Conservation (phyloP, 352 stramenopile species). For the Phytophthora melonis region DNA sequence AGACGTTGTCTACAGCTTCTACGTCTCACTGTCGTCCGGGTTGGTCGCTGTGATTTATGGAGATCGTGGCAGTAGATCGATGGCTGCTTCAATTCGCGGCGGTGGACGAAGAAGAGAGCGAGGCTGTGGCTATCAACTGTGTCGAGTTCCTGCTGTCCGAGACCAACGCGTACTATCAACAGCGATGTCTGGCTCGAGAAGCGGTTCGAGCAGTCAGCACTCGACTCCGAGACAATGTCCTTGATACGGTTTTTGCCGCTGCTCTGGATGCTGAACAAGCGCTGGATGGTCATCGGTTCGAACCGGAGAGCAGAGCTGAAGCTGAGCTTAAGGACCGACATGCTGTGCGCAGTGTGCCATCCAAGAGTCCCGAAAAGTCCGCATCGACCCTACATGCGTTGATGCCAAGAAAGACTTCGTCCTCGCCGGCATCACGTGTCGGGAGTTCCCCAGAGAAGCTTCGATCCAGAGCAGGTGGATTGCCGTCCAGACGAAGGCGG, state of each 20-base stretch:
- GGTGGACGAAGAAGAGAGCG: slow-evolving; percentile 62
- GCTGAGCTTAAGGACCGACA: slow-evolving; percentile 54
- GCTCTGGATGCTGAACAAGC: slow-evolving; percentile 33
- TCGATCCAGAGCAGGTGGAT: not conserved
- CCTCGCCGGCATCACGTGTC: slow-evolving; percentile 18
- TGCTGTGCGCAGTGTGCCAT: slow-evolving; percentile 53
- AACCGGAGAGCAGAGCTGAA: slow-evolving; percentile 33
- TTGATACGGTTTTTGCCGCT: slow-evolving; percentile 50
- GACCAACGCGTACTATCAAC: slow-evolving; percentile 60
- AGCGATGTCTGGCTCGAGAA: slow-evolving; percentile 43
- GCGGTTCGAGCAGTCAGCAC: slow-evolving; percentile 37
- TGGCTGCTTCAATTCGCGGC: slow-evolving; percentile 40
- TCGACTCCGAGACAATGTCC: slow-evolving; percentile 43
- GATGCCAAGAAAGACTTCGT: slow-evolving; percentile 5
- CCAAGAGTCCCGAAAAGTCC: slow-evolving; percentile 43
- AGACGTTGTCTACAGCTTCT: not conserved
- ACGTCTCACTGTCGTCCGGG: not conserved
- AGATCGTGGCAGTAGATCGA: slow-evolving; percentile 53
- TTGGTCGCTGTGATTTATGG: slow-evolving; percentile 13
- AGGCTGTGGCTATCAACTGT: slow-evolving; percentile 57
- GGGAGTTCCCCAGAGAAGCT: slow-evolving; percentile 27
- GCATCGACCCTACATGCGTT: not conserved
- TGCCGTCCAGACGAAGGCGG: slow-evolving; percentile 7
- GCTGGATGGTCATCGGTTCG: slow-evolving; percentile 30
- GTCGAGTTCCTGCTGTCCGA: slow-evolving; percentile 66